A percentile compares a stretch with the other conserved stretches of the same genome.
phyloP scores from a whole-genome alignment of 441 rosid genomes.

The Pelargonium australe region DNA sequence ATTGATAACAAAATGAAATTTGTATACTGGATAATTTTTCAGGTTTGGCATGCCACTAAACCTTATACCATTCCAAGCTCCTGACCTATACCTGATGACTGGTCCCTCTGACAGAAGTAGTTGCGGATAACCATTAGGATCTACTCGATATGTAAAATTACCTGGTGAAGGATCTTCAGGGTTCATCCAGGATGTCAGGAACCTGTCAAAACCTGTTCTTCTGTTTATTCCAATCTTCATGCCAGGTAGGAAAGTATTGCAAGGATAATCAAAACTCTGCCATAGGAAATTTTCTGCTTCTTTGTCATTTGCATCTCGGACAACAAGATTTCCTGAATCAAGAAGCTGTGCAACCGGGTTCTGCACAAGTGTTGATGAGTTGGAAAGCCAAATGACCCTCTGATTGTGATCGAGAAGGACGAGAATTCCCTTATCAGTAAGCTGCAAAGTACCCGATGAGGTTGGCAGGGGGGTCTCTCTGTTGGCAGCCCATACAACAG shows the following conservation, averaged over 20 bases:
- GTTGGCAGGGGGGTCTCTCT: background rate
- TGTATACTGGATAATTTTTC: background rate
- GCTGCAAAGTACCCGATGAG: background rate
- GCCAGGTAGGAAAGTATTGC: too few species aligned
- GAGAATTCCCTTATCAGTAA: background rate
- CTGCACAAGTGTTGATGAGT: background rate
- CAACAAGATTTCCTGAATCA: conserved; percentile 2
- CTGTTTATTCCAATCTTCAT: background rate
- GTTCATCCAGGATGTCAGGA: background rate
- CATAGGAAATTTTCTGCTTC: background rate
- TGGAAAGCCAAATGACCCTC: background rate
- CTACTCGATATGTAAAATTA: background rate
- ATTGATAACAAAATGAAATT: conserved; percentile 5
- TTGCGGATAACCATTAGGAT: conserved; percentile 19
- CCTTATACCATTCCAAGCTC: conserved; percentile 19
- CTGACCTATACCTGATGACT: background rate
- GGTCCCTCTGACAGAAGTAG: background rate
- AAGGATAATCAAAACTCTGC: background rate
- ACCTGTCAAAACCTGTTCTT: background rate
- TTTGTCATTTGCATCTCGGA: background rate
- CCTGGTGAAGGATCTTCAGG: background rate
- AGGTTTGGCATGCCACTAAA: background rate
- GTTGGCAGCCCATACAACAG: background rate
- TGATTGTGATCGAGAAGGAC: background rate
- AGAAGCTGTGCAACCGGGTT: background rate